Evolutionary conservation across 257 asterid genomes (phyloP).

Genomic region (Solanum neorickii): DNA sequence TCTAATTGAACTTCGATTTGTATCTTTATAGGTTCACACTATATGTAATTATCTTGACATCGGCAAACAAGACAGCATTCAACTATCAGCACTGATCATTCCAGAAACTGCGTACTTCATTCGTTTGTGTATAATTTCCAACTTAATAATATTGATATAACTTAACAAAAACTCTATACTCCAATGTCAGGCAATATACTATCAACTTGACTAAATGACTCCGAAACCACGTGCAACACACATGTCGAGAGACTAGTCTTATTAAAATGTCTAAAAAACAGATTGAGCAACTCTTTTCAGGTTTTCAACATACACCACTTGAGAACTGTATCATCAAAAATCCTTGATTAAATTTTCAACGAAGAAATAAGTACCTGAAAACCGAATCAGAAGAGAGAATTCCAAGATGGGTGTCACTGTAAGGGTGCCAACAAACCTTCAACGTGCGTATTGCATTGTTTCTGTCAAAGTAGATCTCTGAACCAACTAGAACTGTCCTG

Average conservation of each 20-base stretch:
- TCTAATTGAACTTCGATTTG: neutral
- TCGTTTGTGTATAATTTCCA: neutral
- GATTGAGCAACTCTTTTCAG: neutral
- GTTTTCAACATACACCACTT: neutral
- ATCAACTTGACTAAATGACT: neutral
- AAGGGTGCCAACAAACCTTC: slow-evolving; percentile 86
- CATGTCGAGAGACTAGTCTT: neutral
- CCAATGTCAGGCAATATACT: neutral
- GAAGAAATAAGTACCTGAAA: slow-evolving; percentile 44
- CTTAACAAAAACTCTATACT: neutral
- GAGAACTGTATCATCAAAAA: neutral
- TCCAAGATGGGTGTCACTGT: slow-evolving; percentile 76
- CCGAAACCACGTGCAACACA: neutral
- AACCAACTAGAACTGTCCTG: slow-evolving; percentile 75
- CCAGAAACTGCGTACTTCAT: neutral
- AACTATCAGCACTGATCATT: neutral
- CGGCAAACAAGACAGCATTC: neutral
- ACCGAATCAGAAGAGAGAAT: slow-evolving; percentile 88
- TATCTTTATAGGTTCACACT: neutral
- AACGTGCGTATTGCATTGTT: slow-evolving; percentile 48
- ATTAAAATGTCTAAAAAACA: neutral
- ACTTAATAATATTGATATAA: neutral
- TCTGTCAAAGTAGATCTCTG: slow-evolving; percentile 57
- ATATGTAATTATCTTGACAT: neutral
- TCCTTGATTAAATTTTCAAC: neutral